These are phyloP conservation scores for Chenopodium formosanum DNA, from an alignment of 148 eudicot species.

Conservation along the genomic window DNA sequence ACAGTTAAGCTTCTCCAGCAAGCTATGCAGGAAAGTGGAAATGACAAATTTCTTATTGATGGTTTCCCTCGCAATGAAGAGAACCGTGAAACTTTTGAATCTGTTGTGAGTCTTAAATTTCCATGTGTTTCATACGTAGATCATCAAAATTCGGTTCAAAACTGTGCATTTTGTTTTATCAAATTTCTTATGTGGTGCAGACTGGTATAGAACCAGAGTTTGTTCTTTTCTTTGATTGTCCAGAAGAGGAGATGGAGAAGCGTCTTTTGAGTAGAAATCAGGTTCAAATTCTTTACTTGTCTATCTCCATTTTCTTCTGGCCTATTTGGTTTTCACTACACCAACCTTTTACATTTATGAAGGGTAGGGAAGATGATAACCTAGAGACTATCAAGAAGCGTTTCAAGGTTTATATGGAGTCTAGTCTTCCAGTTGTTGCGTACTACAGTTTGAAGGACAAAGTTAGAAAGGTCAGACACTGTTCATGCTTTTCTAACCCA, in stretches of 20 bases:
- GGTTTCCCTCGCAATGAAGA: conserved; percentile 88
- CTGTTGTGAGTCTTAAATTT: conserved; percentile 54
- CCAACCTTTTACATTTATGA: conserved; percentile 6
- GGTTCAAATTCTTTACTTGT: conserved; percentile 34
- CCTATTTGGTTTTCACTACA: not conserved
- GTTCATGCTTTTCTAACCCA: not conserved
- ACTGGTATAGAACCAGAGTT: conserved; percentile 69
- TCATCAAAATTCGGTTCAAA: conserved; percentile 8
- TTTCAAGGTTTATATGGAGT: conserved; percentile 40
- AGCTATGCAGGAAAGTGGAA: conserved; percentile 60
- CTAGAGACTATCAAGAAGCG: conserved; percentile 44
- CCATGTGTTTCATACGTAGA: not conserved
- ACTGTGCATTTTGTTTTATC: not conserved
- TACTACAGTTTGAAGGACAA: conserved; percentile 38
- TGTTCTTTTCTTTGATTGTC: conserved; percentile 70
- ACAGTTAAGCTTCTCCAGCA: conserved; percentile 66
- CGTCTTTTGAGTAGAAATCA: conserved; percentile 73
- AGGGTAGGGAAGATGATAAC: conserved; percentile 49
- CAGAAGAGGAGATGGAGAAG: conserved; percentile 83
- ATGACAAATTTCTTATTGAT: conserved; percentile 76
- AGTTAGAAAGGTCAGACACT: conserved; percentile 34
- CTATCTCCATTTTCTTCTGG: not conserved
- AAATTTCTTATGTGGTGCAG: conserved; percentile 42
- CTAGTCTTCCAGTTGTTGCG: conserved; percentile 37
- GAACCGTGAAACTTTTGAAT: conserved; percentile 69